A percentile compares a stretch with the other conserved stretches of the same genome.
Conservation (phyloP, 225 moss, liverwort and hornwort genomes). For the Marchantia polymorpha region DNA sequence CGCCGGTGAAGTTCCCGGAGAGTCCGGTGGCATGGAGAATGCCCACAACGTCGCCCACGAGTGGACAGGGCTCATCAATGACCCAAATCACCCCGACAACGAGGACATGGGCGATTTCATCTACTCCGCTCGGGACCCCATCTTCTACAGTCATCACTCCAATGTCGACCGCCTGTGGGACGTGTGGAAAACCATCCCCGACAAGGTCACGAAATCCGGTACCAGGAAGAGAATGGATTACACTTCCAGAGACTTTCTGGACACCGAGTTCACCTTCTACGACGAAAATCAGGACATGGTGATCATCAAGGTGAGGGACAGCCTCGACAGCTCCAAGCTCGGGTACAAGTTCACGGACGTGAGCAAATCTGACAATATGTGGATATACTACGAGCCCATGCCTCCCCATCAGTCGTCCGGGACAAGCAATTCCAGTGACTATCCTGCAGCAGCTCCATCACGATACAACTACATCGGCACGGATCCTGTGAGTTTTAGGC, state of each 20-base stretch:
- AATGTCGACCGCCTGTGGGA: slow-evolving; percentile 1
- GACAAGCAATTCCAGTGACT: slow-evolving; percentile 9
- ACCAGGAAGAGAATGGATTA: slow-evolving; percentile 13
- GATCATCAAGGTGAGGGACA: not conserved
- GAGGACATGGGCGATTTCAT: slow-evolving; percentile 14
- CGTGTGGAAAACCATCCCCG: no score
- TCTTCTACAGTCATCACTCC: not conserved
- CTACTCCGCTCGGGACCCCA: slow-evolving; percentile 6
- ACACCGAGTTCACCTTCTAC: not conserved
- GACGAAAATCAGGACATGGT: not conserved
- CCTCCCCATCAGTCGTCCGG: slow-evolving; percentile 11
- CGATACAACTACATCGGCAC: not conserved
- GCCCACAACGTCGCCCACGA: not conserved
- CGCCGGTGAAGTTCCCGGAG: not conserved
- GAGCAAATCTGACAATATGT: slow-evolving; percentile 30
- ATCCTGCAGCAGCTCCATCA: not conserved
- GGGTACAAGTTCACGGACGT: not conserved
- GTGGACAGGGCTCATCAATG: slow-evolving; percentile 3
- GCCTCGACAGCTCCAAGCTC: not conserved
- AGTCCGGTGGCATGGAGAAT: not conserved
- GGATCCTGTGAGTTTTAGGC: not conserved
- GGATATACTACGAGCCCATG: slow-evolving; percentile 24
- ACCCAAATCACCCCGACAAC: slow-evolving; percentile 36
- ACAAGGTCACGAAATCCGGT: slow-evolving; percentile 5
- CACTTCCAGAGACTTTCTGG: not conserved